Base-by-base conservation (phyloP, 2,329 filamentous ascomycete species). In the Pestalotiopsis sp. region DNA sequence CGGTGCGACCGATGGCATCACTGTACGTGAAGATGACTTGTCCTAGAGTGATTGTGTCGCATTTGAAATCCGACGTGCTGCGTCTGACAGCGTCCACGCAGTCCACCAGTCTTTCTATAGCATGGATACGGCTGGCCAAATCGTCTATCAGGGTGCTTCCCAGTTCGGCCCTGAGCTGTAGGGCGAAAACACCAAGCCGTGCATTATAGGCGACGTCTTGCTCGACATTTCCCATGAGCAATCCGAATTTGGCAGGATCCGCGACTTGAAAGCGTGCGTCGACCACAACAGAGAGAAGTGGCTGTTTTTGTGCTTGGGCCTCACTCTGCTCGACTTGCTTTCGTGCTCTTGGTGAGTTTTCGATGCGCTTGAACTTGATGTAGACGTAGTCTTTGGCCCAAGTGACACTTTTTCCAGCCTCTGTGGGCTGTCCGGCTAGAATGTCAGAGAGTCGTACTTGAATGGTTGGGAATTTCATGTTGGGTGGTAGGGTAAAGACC, bases 11-110 rank as follows among this genome's bases (percentile, higher is more conserved):
- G 52, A 70, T 68, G 2, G 69, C 67, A 40, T 82, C 78, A 66
- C 83, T 83, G 77, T 96, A 97, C n/a, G 84, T 87, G 77, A 96
- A 94, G 2, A 86, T 82, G 5, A 96, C 86, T 70, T 87, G 83
- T 72, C 84, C 83, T 67, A 95, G 83, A 17, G 87, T 89, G 67
- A 91, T 84, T 56, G 85, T 82, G 72, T 90, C 85, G 75, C 87
- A 87, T 58, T 82, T 82, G 45, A 92, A 86, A 65, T 86, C 83
- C 17, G 83, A 84, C 61, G 83, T 82, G 72, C 87, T 83, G 70
- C 84, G 82, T 67, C 89, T 83, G 70, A 95, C 87, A 1, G 91
- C 89, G 59, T 90, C 86, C 31, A 94, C 83, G 74, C 93, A 93
- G 58, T 87, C 86, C 52, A 93, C 90, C 36, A 96, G 84, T 23